A percentile compares a stretch with the other conserved stretches of the same genome.
Evolutionary conservation across 1,284 basidiomycete genomes (phyloP).

Genomic region (Grifola frondosa): DNA sequence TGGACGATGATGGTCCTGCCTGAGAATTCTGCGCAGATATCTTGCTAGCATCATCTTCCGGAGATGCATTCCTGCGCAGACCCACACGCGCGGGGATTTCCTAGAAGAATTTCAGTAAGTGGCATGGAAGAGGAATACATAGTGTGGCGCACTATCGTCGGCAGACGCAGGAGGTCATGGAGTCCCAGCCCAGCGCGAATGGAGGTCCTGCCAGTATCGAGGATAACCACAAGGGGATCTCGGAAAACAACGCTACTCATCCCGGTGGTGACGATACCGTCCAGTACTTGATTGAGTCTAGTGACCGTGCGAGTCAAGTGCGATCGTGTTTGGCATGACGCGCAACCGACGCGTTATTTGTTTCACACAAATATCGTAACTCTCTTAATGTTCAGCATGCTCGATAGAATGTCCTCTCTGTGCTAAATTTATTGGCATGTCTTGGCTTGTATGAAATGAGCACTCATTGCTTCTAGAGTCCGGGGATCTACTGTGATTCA

Average conservation of each 20-base stretch:
- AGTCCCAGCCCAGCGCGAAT: constrained; percentile 80
- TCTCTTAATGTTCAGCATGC: no score
- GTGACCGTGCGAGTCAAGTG: no score
- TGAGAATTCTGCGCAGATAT: constrained; percentile 27
- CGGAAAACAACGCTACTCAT: constrained; percentile 60
- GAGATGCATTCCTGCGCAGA: constrained; percentile 46
- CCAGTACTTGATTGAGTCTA: no score
- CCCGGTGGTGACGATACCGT: constrained; percentile 1
- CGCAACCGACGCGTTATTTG: constrained; percentile 90
- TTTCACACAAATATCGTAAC: no score
- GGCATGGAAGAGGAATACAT: neutral
- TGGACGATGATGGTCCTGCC: constrained; percentile 42
- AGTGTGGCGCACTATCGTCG: constrained; percentile 61
- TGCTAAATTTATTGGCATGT: no score
- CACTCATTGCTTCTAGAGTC: no score
- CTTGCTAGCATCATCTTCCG: constrained; percentile 11
- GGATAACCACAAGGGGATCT: constrained; percentile 78
- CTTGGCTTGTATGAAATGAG: no score
- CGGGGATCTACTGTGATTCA: no score
- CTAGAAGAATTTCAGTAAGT: constrained; percentile 33
- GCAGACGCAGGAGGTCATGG: constrained; percentile 75
- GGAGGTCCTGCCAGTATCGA: constrained; percentile 73
- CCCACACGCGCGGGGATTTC: constrained; percentile 77
- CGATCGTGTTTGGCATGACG: constrained; percentile 93
- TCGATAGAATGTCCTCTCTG: no score